A percentile compares a stretch with the other conserved stretches of the same genome.
phyloP scores from a whole-genome alignment of 306 rosid species.

The Rosa persica region DNA sequence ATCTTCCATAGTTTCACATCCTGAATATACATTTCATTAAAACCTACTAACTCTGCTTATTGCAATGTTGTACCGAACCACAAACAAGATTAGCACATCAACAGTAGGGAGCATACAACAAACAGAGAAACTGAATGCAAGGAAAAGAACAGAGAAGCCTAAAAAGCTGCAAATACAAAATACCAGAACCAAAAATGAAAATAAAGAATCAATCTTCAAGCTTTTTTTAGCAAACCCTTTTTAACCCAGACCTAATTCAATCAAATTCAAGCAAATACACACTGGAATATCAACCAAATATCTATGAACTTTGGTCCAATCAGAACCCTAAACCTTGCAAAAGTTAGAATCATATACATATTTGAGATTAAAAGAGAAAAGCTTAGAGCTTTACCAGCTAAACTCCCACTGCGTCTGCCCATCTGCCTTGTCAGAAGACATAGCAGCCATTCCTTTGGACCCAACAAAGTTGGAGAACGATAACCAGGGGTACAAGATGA shows the following conservation, averaged over 20 bases:
- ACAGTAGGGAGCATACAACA: neutral
- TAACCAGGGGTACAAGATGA: neutral
- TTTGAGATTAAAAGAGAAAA: neutral
- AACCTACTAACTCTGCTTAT: too few species aligned
- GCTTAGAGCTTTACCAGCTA: constrained; percentile 45
- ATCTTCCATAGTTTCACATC: neutral
- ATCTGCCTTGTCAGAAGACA: constrained; percentile 21
- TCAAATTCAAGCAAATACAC: neutral
- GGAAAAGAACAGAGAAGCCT: neutral
- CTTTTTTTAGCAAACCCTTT: neutral
- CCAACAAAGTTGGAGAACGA: neutral
- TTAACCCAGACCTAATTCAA: neutral
- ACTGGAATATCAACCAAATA: neutral
- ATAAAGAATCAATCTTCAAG: neutral
- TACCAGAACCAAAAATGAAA: neutral
- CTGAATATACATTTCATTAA: neutral
- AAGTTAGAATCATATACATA: neutral
- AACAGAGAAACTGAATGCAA: neutral
- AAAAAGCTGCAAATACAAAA: neutral
- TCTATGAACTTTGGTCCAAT: neutral
- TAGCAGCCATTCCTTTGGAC: constrained; percentile 41
- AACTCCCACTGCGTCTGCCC: constrained; percentile 52
- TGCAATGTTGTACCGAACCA: neutral
- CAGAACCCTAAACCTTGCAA: constrained; percentile 7
- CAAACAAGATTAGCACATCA: neutral